Evolutionary conservation across 2,329 filamentous ascomycete species (phyloP), one percentile per base, ranked within the genome.

Genomic region (Fusarium marasasianum): DNA sequence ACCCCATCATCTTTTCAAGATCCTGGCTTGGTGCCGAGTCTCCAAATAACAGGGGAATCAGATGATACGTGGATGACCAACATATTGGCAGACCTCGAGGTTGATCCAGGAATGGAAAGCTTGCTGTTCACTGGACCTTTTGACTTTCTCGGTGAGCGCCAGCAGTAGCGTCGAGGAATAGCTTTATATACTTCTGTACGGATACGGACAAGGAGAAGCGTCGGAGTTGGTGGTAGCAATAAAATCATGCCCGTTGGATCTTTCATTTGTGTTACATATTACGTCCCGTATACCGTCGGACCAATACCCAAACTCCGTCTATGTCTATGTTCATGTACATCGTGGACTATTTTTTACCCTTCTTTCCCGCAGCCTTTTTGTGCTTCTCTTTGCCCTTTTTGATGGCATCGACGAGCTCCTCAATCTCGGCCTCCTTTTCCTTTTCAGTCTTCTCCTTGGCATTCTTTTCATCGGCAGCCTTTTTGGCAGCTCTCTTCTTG

Each of bases 401-500:
- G 67, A 87, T 87, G 2, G 83, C 78, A 15, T 83, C 78, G 3
- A 88, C 81, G 4, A 89, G 77, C 6, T 81, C 80, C 33, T 78
- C 77, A 10, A 81, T 77, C 53, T 83, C 81, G 5, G 79, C 76
- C 11, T 78, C 74, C 47, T 76, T 78, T 45, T 81, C 78, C 40
- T 80, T 75, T 22, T 84, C 79, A 40, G 78, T 80, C 75, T 84
- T 82, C 57, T 84, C 76, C 56, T 83, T 80, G 45, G 80, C 77
- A 33, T 76, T 69, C 63, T 81, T 80, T 1, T 78, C 78, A 14
- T 80, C 78, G 29, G 84, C 79, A 4, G 82, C 82, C 78, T 84
- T 87, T 53, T 82, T 77, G 31, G 76, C 77, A 3, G 84, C 85
- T 55, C 86, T 80, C 76, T 87, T 88, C 18, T 82, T 83, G 5